A percentile compares a stretch with the other conserved stretches of the same genome.
These are phyloP conservation scores for Poronia punctata DNA, from an alignment of 495 filamentous ascomycete species.

Conservation along the genomic window DNA sequence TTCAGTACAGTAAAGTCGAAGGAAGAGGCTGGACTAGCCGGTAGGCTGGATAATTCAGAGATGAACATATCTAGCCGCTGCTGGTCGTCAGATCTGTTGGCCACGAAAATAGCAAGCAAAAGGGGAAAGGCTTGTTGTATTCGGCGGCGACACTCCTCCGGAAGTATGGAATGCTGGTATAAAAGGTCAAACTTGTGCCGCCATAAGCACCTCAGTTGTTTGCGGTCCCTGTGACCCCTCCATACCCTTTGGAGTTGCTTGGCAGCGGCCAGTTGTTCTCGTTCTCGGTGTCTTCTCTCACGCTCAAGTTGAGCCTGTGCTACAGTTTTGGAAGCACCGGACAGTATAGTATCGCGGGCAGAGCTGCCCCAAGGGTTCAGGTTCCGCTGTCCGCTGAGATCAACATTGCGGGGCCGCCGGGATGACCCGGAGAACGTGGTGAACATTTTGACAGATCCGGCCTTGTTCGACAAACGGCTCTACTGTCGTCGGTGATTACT, in stretches of 20 bases:
- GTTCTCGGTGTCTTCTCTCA: conserved; percentile 68
- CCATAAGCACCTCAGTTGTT: conserved; percentile 47
- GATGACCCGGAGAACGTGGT: conserved; percentile 83
- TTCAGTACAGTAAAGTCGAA: conserved; percentile 24
- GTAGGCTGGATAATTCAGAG: conserved; percentile 24
- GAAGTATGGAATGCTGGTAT: conserved; percentile 16
- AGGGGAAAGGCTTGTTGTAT: conserved; percentile 27
- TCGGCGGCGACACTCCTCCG: conserved; percentile 14
- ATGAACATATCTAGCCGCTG: conserved; percentile 28
- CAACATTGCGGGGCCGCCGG: conserved; percentile 80
- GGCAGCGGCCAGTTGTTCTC: conserved; percentile 67
- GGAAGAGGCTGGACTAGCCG: conserved; percentile 5
- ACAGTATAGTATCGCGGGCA: conserved; percentile 36
- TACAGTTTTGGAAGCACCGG: conserved; percentile 67
- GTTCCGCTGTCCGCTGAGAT: conserved; percentile 76
- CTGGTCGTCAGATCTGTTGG: conserved; percentile 24
- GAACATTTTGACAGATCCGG: too few species aligned
- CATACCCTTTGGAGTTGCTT: conserved; percentile 73
- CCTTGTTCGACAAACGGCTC: too few species aligned
- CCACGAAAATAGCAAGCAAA: conserved; percentile 27
- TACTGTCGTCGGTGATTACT: too few species aligned
- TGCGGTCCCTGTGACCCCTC: conserved; percentile 68
- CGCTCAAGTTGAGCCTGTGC: conserved; percentile 83
- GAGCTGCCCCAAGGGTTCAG: conserved; percentile 64
- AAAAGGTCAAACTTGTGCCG: conserved; percentile 62